Evolutionary conservation across 2,329 filamentous ascomycete genomes (phyloP).

Genomic region (Colletotrichum sp.): DNA sequence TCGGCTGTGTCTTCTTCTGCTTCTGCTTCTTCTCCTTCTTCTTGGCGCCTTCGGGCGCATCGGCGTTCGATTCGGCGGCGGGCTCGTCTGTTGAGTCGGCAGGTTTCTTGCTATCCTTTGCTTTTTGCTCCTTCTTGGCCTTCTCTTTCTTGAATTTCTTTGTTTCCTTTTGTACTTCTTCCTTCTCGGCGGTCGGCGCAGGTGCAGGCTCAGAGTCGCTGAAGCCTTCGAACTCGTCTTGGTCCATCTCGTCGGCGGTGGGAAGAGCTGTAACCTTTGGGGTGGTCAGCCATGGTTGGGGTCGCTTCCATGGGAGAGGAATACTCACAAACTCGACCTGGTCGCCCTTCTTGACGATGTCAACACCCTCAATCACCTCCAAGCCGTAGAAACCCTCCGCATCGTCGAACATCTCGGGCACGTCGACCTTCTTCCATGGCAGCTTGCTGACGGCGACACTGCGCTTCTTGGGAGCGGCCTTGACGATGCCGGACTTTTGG

Average conservation of each 20-base stretch:
- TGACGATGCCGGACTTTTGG: conserved; percentile 13
- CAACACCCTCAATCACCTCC: conserved; percentile 90
- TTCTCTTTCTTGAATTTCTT: conserved; percentile 32
- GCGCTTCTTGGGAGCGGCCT: conserved; percentile 32
- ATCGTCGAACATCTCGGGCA: conserved; percentile 83
- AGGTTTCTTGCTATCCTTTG: conserved; percentile 24
- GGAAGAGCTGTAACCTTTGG: neutral
- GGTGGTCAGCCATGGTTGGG: neutral
- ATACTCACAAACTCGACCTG: conserved; percentile 60
- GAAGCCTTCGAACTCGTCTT: conserved; percentile 70
- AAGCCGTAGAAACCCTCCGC: conserved; percentile 93
- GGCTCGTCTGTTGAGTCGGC: neutral
- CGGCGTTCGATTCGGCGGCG: neutral
- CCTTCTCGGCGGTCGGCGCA: conserved; percentile 21
- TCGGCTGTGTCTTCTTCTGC: conserved; percentile 26
- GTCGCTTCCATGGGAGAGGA: rapidly evolving
- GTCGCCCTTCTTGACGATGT: conserved; percentile 73
- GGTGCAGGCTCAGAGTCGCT: conserved; percentile 50
- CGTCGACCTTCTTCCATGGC: conserved; percentile 62
- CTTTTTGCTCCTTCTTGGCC: conserved; percentile 32
- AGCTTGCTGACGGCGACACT: conserved; percentile 53
- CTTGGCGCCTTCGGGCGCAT: conserved; percentile 27
- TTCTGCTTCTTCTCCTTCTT: conserved; percentile 34
- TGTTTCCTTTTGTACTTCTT: conserved; percentile 29
- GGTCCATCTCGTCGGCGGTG: conserved; percentile 26